Percentiles rank a stretch among this genome's conserved stretches.
These are phyloP conservation scores for Alnus glutinosa DNA, from an alignment of 306 rosid species.

Conservation along the genomic window DNA sequence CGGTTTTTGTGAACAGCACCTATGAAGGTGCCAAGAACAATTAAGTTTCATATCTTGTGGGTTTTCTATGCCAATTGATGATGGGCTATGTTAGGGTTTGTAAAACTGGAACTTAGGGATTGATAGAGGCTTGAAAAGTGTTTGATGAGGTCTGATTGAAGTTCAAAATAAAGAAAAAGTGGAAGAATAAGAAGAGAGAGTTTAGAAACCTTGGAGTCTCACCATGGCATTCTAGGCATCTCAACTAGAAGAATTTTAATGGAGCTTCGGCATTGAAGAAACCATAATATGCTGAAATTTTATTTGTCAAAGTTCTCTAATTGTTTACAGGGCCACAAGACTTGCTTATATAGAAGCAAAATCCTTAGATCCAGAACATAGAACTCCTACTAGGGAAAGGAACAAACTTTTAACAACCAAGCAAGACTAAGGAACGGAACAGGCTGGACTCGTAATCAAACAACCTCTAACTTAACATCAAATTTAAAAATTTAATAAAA, in stretches of 20 bases:
- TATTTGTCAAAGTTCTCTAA: no score
- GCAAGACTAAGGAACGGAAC: neutral
- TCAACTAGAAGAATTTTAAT: no score
- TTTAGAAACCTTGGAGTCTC: neutral
- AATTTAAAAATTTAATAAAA: no score
- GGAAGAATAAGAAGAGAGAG: neutral
- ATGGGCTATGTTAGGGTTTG: neutral
- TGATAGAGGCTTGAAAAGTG: neutral
- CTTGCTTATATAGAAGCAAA: neutral
- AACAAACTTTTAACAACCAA: neutral
- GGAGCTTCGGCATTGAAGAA: no score
- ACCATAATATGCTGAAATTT: no score
- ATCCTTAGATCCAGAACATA: neutral
- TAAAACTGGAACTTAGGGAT: neutral
- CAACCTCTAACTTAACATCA: no score
- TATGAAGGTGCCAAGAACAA: neutral
- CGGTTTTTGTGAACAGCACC: neutral
- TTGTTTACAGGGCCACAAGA: neutral
- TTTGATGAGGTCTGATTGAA: neutral
- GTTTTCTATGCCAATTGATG: neutral
- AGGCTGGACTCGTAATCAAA: neutral
- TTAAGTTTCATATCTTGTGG: no score
- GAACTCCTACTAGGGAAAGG: neutral
- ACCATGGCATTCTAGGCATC: no score
- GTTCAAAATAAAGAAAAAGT: neutral